Percentiles rank a stretch among this genome's conserved stretches.
Conservation (phyloP, 192 early-diverging fungal species). For the Rhizoclosmatium sp. region DNA sequence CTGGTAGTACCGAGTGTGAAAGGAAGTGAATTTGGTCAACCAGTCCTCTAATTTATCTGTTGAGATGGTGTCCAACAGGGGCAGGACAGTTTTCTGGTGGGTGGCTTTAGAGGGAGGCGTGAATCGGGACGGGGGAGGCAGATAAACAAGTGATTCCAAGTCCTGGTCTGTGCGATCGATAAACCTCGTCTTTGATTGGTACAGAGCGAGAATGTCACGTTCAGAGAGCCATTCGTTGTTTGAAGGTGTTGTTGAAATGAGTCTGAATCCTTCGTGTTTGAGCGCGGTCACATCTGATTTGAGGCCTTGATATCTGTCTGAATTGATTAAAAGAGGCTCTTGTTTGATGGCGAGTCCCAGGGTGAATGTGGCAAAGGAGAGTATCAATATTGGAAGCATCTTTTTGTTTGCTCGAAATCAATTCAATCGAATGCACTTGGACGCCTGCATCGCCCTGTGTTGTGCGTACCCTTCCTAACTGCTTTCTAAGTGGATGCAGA, state of each 20-base stretch:
- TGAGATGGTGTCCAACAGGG: constrained; percentile 68
- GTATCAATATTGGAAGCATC: no score
- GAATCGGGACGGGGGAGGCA: constrained; percentile 15
- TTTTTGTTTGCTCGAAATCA: no score
- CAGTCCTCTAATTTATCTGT: constrained; percentile 72
- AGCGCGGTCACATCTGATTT: background rate
- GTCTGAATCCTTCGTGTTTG: constrained; percentile 31
- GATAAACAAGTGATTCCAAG: constrained; percentile 32
- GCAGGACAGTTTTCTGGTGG: constrained; percentile 67
- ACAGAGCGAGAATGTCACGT: constrained; percentile 68
- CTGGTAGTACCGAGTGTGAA: constrained; percentile 92
- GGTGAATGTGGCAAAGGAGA: no score
- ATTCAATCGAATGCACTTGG: no score
- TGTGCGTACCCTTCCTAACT: no score
- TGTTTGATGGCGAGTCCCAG: no score
- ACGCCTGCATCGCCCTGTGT: no score
- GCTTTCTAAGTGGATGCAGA: no score
- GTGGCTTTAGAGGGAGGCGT: constrained; percentile 60
- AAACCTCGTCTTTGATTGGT: constrained; percentile 72
- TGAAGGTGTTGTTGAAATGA: constrained; percentile 39
- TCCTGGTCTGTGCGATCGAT: constrained; percentile 90
- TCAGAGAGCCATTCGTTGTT: constrained; percentile 42
- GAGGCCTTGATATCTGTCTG: no score
- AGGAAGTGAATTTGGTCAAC: constrained; percentile 79
- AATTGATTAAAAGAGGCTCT: no score